Evolutionary conservation across 1,284 basidiomycete species (phyloP), one percentile per base, ranked within the genome.

Genomic region (Trichosporon sp.): DNA sequence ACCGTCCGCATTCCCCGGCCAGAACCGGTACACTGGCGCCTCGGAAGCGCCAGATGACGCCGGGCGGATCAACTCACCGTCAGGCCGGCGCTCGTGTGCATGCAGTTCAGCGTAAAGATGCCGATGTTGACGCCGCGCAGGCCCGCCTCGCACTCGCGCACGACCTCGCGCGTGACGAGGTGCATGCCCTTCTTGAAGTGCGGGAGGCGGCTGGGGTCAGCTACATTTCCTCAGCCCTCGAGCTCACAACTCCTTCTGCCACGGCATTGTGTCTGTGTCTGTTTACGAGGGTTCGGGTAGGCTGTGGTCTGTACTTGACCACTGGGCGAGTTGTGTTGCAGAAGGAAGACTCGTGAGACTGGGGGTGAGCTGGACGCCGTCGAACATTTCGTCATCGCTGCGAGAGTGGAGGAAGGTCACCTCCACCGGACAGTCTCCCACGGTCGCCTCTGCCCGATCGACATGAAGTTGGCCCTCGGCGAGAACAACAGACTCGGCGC

Each of bases 11-110:
- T 23, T 0, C 21, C 4, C 11, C 47, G 47, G 47, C n/a, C 7
- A 25, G 8, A 25, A 25, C 18, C 47, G 18, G 21, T 51, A n/a
- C 18, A 42, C 38, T n/a, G 18, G 38, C 8, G 18, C n/a, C 15
- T 15, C 6, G 3, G 18, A 42, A 6, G 18, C 5, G 3, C 38
- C 38, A 15, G 47, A 51, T 11, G 23, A 23, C 47, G 47, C 8
- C 47, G 47, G 47, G 18, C 38, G 38, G 47, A 25, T n/a, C 18
- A 42, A 82, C 95, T 94, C 72, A 96, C 85, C 0, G 91, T 94
- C 75, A 97, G 83, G 0, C 91, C 93, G 29, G 92, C 92, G 62
- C 91, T 93, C 1, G 94, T 97, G 81, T 97, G 94, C 81, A 95
- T 89, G 76, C 93, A 94, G 77, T 83, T 83, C 35, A 85, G 76